Conservation (phyloP, 2,329 filamentous ascomycete genomes). For the Colletotrichum eleusines region DNA sequence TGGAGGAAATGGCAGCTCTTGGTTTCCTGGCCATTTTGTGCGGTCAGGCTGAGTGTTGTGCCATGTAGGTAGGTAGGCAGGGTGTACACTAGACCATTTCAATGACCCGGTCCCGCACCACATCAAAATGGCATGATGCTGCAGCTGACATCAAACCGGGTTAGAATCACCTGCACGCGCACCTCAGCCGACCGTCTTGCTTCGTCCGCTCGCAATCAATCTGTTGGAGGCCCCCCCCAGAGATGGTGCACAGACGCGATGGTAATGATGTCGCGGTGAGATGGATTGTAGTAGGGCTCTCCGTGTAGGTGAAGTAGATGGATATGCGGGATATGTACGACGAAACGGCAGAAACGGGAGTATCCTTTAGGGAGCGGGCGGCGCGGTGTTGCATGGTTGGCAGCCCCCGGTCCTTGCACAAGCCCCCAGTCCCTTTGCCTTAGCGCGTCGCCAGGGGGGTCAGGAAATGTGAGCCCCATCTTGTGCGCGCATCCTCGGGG, state of each 20-base stretch:
- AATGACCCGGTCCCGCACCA: conserved; percentile 18
- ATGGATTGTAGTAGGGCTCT: conserved; percentile 29
- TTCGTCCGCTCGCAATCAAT: conserved; percentile 19
- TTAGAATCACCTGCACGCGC: conserved; percentile 25
- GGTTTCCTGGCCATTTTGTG: not conserved
- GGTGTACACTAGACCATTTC: not conserved
- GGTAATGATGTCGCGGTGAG: conserved; percentile 22
- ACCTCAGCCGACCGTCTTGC: conserved; percentile 14
- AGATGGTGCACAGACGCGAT: conserved; percentile 21
- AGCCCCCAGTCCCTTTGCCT: conserved; percentile 31
- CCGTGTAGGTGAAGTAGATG: conserved; percentile 31
- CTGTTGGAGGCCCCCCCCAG: not conserved
- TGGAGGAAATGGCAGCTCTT: not conserved
- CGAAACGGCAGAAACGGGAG: conserved; percentile 41
- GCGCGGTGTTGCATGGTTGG: conserved; percentile 41
- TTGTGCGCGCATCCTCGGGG: conserved; percentile 3
- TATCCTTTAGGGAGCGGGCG: conserved; percentile 43
- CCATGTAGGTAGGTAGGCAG: too few species aligned
- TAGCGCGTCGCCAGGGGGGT: conserved; percentile 28
- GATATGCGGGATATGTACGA: conserved; percentile 41
- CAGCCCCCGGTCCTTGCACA: conserved; percentile 38
- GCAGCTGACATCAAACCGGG: conserved; percentile 35
- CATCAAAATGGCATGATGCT: conserved; percentile 28
- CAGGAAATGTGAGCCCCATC: conserved; percentile 1
- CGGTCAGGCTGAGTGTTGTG: conserved; percentile 31